phyloP scores from a whole-genome alignment of 192 early-diverging fungal genomes.

The Piromyces sp. region DNA sequence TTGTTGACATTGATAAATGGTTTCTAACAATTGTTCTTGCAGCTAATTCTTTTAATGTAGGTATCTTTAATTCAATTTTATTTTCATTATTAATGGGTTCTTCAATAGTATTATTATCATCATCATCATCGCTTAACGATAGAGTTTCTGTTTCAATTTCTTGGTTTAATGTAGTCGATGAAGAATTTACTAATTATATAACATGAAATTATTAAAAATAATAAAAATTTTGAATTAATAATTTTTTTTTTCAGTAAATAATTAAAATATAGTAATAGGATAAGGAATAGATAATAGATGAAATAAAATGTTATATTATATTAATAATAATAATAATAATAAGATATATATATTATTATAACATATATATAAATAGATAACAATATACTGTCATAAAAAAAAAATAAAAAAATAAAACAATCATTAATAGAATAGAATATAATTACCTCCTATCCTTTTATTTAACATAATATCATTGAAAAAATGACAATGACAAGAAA shows the following conservation, averaged over 20 bases:
- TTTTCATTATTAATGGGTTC: background rate
- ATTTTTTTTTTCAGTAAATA: too few species aligned
- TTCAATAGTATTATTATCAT: background rate
- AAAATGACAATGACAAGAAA: background rate
- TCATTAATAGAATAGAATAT: too few species aligned
- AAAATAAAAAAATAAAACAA: too few species aligned
- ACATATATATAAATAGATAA: background rate
- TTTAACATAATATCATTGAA: background rate
- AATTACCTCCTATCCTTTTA: background rate
- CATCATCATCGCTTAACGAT: background rate
- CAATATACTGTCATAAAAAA: too few species aligned
- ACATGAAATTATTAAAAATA: too few species aligned
- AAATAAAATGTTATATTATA: too few species aligned
- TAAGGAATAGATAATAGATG: too few species aligned
- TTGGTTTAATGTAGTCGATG: background rate
- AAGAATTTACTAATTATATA: background rate
- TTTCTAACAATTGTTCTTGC: conserved; percentile 59
- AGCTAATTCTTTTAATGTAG: conserved; percentile 55
- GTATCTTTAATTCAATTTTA: conserved; percentile 8
- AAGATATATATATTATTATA: background rate
- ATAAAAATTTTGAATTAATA: too few species aligned
- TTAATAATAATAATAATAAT: too few species aligned
- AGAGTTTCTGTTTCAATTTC: background rate
- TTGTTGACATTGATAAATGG: conserved; percentile 29
- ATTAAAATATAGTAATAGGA: too few species aligned